Percentiles rank a stretch among this genome's conserved stretches.
These are phyloP conservation scores for Lathyrus oleraceus DNA, from an alignment of 306 rosid species.

Conservation along the genomic window DNA sequence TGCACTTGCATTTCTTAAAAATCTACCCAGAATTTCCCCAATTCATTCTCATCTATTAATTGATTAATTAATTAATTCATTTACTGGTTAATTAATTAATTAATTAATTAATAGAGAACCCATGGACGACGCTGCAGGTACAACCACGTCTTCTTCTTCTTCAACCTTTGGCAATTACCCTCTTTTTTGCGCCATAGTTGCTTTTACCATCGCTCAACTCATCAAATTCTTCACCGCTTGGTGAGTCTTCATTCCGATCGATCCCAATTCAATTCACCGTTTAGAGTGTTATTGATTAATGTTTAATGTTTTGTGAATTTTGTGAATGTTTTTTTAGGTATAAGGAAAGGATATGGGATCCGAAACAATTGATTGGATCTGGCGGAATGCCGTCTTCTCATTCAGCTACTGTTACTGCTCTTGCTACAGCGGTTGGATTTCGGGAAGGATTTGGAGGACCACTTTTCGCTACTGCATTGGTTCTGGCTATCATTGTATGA, in stretches of 20 bases:
- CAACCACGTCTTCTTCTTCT: conserved; percentile 44
- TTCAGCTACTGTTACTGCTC: conserved; percentile 94
- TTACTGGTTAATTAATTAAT: not conserved
- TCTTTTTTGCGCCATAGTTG: conserved; percentile 62
- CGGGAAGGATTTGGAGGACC: conserved; percentile 94
- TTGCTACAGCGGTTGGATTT: conserved; percentile 78
- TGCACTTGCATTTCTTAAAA: not conserved
- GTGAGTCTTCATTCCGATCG: conserved; percentile 46
- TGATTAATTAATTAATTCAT: not conserved
- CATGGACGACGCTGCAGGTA: conserved; percentile 37
- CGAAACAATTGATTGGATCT: conserved; percentile 79
- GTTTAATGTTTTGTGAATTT: conserved; percentile 30
- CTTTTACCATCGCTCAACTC: conserved; percentile 66
- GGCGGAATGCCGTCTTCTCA: conserved; percentile 99
- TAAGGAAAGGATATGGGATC: conserved; percentile 91
- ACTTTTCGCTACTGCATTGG: conserved; percentile 70
- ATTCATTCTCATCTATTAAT: not conserved
- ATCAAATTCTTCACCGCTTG: conserved; percentile 71
- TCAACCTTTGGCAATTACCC: conserved; percentile 72
- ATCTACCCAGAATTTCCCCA: not conserved
- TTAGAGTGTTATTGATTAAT: not conserved
- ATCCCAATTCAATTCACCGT: conserved; percentile 14
- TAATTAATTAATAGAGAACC: not conserved
- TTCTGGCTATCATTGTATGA: conserved; percentile 84
- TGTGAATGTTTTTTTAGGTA: conserved; percentile 48